These are phyloP conservation scores for Saturnispora sekii DNA, from an alignment of 805 yeast genomes.

Conservation along the genomic window DNA sequence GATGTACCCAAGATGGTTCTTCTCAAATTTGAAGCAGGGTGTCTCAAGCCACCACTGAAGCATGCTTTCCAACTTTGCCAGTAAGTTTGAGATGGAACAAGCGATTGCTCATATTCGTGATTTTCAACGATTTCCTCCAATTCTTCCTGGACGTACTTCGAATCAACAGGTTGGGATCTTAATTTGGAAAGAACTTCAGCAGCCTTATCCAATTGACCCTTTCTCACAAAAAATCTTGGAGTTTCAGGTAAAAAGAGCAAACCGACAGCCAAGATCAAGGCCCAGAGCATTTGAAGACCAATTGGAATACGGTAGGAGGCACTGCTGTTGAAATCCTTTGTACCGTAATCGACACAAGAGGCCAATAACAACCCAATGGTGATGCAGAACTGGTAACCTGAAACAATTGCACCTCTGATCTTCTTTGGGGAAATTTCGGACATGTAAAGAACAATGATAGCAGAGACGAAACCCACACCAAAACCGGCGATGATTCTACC, in stretches of 20 bases:
- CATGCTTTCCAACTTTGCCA: slow-evolving; percentile 32
- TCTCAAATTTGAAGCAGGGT: slow-evolving; percentile 30
- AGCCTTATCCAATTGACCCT: slow-evolving; percentile 47
- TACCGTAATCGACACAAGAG: slow-evolving; percentile 58
- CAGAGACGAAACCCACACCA: slow-evolving; percentile 69
- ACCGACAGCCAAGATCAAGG: slow-evolving; percentile 47
- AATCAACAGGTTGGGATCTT: slow-evolving; percentile 39
- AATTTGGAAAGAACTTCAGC: slow-evolving; percentile 42
- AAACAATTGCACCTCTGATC: slow-evolving; percentile 68
- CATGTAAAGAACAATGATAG: slow-evolving; percentile 67
- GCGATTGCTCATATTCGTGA: slow-evolving; percentile 34
- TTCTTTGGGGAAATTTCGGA: slow-evolving; percentile 71
- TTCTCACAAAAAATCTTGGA: slow-evolving; percentile 59
- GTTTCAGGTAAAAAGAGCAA: slow-evolving; percentile 61
- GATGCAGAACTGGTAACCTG: slow-evolving; percentile 52
- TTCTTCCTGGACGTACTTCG: slow-evolving; percentile 37
- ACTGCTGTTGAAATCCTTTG: slow-evolving; percentile 40
- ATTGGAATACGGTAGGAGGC: slow-evolving; percentile 67
- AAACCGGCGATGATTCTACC: slow-evolving; percentile 66
- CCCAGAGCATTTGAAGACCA: slow-evolving; percentile 62
- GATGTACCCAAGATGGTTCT: slow-evolving; percentile 34
- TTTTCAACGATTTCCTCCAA: slow-evolving; percentile 41
- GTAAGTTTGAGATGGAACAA: slow-evolving; percentile 28
- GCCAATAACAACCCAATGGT: slow-evolving; percentile 68
- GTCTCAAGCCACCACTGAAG: slow-evolving; percentile 31